Base-by-base conservation (phyloP, 805 yeast genomes). In the Teunomyces lycoperdinae region DNA sequence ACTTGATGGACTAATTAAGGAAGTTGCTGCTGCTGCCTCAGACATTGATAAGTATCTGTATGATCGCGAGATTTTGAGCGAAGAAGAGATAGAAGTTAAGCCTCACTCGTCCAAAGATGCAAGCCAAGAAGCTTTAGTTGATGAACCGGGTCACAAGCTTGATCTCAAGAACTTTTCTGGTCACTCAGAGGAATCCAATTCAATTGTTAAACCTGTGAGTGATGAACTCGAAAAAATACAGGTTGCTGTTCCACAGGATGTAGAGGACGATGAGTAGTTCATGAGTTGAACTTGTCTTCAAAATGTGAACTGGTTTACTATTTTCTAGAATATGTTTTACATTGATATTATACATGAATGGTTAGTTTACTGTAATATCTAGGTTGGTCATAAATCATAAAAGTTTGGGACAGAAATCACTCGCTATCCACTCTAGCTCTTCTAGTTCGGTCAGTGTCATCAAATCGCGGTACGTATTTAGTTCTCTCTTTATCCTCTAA, bases 341-440 rank as follows among this genome's bases (percentile, higher is more conserved):
- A 13, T 20, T 43, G 36, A 28, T 28, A 16, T 20, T 33, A 35
- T 6, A 16, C 17, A 26, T 24, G 42, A 26, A 43, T 44, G 11
- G 10, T 28, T 9, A 26, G 28, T 29, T 40, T 7, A 13, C 14
- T 38, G 26, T 38, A 20, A 24, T 26, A 29, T 38, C 27, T 11
- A 38, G 20, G 9, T 38, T 24, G 41, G 41, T 38, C 41, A 26
- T 38, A 38, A 38, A 24, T 38, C 41, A 38, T 38, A 20, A 26
- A 38, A 10, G n/a, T 20, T 38, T 26, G 9, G 14, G 17, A 38
- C 9, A 7, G n/a, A 26, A 17, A 16, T 36, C 40, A 36, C 8
- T 32, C 9, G 5, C 17, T 13, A n/a, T 16, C 20, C 29, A n/a
- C 10, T 8, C 10, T 9, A 14, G 26, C 7, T 24, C 41, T 38